These are phyloP conservation scores for Peterozyma xylosa DNA, from an alignment of 805 yeast genomes.

Conservation along the genomic window DNA sequence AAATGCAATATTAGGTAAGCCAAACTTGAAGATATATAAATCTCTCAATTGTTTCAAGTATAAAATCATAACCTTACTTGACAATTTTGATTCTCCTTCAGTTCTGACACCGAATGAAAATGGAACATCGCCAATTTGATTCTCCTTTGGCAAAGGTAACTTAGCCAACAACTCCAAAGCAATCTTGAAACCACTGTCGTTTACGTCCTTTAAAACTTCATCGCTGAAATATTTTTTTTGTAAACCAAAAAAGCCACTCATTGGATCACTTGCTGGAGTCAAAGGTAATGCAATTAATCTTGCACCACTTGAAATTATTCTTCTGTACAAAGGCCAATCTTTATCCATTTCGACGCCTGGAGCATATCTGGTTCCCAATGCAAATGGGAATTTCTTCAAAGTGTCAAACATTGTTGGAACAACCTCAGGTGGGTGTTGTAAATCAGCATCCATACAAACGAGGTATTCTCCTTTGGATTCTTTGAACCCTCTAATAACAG, in stretches of 20 bases:
- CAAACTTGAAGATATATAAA: conserved; percentile 37
- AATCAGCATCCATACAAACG: conserved; percentile 47
- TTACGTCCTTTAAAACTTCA: conserved; percentile 35
- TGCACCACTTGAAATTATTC: conserved; percentile 42
- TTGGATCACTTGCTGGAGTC: conserved; percentile 45
- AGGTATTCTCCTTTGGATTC: conserved; percentile 39
- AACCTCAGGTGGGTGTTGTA: conserved; percentile 46
- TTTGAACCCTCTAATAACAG: conserved; percentile 38
- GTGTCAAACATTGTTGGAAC: conserved; percentile 36
- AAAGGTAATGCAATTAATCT: conserved; percentile 40
- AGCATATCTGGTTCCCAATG: conserved; percentile 45
- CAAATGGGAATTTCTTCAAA: conserved; percentile 33
- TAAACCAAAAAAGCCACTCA: conserved; percentile 45
- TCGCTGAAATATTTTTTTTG: conserved; percentile 33
- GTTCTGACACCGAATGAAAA: conserved; percentile 47
- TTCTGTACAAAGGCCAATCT: conserved; percentile 45
- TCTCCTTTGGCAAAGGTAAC: conserved; percentile 29
- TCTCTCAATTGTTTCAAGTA: conserved; percentile 39
- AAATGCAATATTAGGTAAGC: conserved; percentile 16
- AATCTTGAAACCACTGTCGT: conserved; percentile 40
- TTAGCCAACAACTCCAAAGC: conserved; percentile 42
- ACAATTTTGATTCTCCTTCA: conserved; percentile 44
- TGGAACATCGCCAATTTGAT: conserved; percentile 37
- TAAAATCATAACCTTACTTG: conserved; percentile 41
- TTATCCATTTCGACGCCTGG: conserved; percentile 47